These are phyloP conservation scores for Thermomyces lanuginosus DNA, from an alignment of 2,329 filamentous ascomycete genomes.

Conservation along the genomic window DNA sequence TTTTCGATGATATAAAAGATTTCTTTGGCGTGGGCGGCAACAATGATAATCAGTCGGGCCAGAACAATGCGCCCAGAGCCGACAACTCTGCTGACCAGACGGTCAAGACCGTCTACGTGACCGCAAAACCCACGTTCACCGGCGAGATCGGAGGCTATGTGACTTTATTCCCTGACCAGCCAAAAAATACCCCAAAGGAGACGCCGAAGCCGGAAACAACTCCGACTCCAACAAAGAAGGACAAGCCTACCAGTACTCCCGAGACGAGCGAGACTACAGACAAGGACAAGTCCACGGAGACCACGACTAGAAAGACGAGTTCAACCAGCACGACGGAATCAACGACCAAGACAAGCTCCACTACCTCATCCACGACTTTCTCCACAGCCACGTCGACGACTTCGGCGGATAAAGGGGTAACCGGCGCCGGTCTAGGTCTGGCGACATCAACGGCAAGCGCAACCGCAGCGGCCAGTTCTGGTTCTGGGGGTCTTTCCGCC, in stretches of 20 bases:
- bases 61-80: not conserved
- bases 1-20: constrained; percentile 2
- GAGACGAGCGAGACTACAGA: constrained; percentile 1
- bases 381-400: constrained; percentile 4
- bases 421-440: too few species aligned
- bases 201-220: constrained; percentile 4
- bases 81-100: constrained; percentile 6
- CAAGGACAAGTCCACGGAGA: constrained; percentile 3
- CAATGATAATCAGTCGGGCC: not conserved
- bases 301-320: not conserved
- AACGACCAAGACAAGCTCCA: constrained; percentile 2
- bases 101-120: constrained; percentile 34
- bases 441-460: constrained; percentile 10
- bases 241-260: constrained; percentile 1
- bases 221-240: constrained; percentile 7
- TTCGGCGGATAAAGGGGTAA: too few species aligned
- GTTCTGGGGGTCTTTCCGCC: constrained; percentile 24
- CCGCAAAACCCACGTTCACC: constrained; percentile 35
- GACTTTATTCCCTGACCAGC: constrained; percentile 16
- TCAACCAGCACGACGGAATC: constrained; percentile 1
- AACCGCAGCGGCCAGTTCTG: constrained; percentile 8
- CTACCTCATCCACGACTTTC: constrained; percentile 5
- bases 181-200: constrained; percentile 4
- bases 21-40: constrained; percentile 2
- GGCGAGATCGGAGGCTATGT: constrained; percentile 34